phyloP scores from a whole-genome alignment of 257 asterid species.

The Eucommia ulmoides region DNA sequence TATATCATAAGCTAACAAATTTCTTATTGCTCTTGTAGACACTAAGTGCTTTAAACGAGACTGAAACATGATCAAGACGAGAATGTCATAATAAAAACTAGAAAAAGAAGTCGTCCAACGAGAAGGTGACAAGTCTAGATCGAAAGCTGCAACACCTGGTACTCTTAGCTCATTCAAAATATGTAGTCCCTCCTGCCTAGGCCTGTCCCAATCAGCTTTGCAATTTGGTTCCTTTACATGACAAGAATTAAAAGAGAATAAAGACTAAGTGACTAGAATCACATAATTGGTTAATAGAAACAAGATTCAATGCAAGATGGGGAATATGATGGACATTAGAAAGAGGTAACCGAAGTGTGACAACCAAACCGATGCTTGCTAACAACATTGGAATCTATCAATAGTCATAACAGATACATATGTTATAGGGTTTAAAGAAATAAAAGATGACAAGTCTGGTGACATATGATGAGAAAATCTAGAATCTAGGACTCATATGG shows the following conservation, averaged over 20 bases:
- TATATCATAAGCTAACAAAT: background rate
- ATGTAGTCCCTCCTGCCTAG: too few species aligned
- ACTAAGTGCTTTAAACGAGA: background rate
- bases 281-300: background rate
- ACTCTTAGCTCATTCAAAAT: too few species aligned
- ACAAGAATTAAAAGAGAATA: background rate
- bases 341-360: background rate
- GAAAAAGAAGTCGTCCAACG: background rate
- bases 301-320: background rate
- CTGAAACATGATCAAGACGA: background rate
- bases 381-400: background rate
- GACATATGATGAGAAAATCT: background rate
- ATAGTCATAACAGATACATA: too few species aligned
- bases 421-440: too few species aligned
- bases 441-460: background rate
- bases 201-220: too few species aligned
- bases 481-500: background rate
- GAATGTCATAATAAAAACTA: background rate
- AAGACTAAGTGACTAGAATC: background rate
- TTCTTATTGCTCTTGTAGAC: background rate
- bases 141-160: background rate
- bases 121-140: background rate
- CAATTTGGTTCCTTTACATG: background rate
- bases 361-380: background rate
- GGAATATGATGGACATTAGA: background rate